Conservation (phyloP, 2,329 filamentous ascomycete genomes). For the Penicillium capsulatum region DNA sequence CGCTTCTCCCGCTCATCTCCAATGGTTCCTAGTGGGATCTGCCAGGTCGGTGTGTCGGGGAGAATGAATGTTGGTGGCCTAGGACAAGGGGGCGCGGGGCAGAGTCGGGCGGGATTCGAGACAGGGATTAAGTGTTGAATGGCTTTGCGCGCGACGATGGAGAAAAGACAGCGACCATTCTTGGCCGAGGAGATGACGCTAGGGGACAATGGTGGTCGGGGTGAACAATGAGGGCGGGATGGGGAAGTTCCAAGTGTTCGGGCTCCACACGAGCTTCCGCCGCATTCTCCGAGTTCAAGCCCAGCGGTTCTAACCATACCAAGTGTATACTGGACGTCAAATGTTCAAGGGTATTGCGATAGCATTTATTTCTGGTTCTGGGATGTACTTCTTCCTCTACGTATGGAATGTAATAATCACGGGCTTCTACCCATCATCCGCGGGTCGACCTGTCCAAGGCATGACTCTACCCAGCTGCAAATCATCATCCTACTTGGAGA, state of each 20-base stretch:
- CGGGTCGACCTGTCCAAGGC: too few species aligned
- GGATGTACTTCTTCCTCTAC: too few species aligned
- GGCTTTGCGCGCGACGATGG: slow-evolving; percentile 16
- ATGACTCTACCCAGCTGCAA: background rate
- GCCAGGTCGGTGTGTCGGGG: slow-evolving; percentile 7
- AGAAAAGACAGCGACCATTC: slow-evolving; percentile 25
- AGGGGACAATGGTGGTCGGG: slow-evolving; percentile 7
- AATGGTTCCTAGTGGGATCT: slow-evolving; percentile 4
- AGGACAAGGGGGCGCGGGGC: slow-evolving; percentile 16
- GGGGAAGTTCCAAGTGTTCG: slow-evolving; percentile 14
- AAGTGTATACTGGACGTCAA: too few species aligned
- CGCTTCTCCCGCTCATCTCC: slow-evolving; percentile 36
- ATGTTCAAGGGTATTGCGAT: too few species aligned
- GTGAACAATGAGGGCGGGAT: slow-evolving; percentile 12
- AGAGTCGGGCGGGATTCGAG: slow-evolving; percentile 5
- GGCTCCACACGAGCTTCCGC: slow-evolving; percentile 24
- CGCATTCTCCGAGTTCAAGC: slow-evolving; percentile 17
- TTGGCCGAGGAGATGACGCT: slow-evolving; percentile 8
- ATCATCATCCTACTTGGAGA: slow-evolving; percentile 38
- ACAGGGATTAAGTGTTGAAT: slow-evolving; percentile 11
- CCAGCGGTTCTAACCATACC: too few species aligned
- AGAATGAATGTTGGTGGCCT: slow-evolving; percentile 9
- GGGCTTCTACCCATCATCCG: too few species aligned
- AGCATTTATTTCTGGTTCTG: too few species aligned
- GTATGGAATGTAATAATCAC: too few species aligned